These are phyloP conservation scores for Helenozyma rhizophorensis DNA, from an alignment of 805 yeast genomes.

Conservation along the genomic window DNA sequence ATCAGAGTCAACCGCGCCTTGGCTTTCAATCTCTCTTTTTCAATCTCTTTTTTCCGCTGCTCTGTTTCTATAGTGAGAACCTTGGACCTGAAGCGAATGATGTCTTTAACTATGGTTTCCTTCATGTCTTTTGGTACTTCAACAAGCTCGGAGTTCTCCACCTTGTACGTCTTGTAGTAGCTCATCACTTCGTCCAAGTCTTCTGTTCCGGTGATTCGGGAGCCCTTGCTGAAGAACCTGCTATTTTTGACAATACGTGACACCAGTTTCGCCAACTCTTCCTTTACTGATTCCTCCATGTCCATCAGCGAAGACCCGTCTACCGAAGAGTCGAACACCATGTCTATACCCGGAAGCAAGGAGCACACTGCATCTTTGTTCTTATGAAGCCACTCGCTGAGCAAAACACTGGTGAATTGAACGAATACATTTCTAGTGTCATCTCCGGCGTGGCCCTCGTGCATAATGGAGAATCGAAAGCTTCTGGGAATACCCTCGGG, in stretches of 20 bases:
- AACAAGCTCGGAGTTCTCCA: constrained; percentile 52
- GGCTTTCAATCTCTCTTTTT: constrained; percentile 46
- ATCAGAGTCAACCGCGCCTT: constrained; percentile 44
- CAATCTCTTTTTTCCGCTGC: constrained; percentile 45
- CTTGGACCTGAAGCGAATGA: constrained; percentile 52
- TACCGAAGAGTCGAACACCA: constrained; percentile 2
- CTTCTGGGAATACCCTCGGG: constrained; percentile 2
- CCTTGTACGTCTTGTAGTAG: constrained; percentile 40
- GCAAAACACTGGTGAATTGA: constrained; percentile 18
- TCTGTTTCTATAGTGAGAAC: constrained; percentile 50
- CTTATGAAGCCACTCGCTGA: neutral
- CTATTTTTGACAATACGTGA: constrained; percentile 14
- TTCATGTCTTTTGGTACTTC: constrained; percentile 54
- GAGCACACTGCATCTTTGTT: too few species aligned
- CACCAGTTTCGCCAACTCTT: neutral
- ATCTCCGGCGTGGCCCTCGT: constrained; percentile 16
- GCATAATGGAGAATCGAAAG: constrained; percentile 32
- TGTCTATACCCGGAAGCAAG: neutral
- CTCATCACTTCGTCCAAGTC: constrained; percentile 33
- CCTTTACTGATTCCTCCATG: neutral
- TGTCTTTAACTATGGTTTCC: constrained; percentile 48
- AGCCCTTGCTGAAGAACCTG: constrained; percentile 16
- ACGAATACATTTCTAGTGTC: constrained; percentile 34
- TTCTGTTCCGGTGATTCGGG: constrained; percentile 26
- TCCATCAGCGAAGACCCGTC: constrained; percentile 1